Percentiles rank a stretch among this genome's conserved stretches.
Evolutionary conservation across 2,329 filamentous ascomycete species (phyloP).

Genomic region (Myriangium duriaei): DNA sequence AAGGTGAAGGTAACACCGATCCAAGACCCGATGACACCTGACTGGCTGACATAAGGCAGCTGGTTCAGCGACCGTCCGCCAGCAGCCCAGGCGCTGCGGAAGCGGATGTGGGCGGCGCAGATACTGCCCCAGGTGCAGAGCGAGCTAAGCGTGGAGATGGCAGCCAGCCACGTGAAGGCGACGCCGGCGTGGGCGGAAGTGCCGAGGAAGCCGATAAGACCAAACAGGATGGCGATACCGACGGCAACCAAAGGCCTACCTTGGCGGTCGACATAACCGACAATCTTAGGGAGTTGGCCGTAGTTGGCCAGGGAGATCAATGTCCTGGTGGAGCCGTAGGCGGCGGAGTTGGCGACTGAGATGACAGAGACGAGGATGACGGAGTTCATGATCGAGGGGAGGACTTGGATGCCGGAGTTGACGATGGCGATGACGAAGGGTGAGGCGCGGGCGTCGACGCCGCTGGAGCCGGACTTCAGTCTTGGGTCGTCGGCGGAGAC

Average conservation of each 20-base stretch:
- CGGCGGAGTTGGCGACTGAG: background rate
- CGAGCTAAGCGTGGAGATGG: background rate
- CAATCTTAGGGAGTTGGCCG: background rate
- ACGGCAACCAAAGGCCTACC: background rate
- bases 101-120: background rate
- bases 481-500: slow-evolving; percentile 5
- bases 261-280: background rate
- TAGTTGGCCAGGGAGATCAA: background rate
- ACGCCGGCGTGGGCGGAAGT: background rate
- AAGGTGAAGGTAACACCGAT: background rate
- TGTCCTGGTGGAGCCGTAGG: background rate
- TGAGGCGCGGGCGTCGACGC: slow-evolving; percentile 8
- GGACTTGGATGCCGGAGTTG: slow-evolving; percentile 50
- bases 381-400: slow-evolving; percentile 62
- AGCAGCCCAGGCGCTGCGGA: background rate
- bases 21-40: background rate
- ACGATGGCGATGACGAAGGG: slow-evolving; percentile 60
- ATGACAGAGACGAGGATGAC: background rate
- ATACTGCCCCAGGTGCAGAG: background rate
- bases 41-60: background rate
- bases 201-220: background rate
- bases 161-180: background rate
- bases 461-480: slow-evolving; percentile 1
- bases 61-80: background rate
- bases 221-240: background rate